Base-by-base conservation (phyloP, 2,329 filamentous ascomycete species). In the Sporothrix schenckii region DNA sequence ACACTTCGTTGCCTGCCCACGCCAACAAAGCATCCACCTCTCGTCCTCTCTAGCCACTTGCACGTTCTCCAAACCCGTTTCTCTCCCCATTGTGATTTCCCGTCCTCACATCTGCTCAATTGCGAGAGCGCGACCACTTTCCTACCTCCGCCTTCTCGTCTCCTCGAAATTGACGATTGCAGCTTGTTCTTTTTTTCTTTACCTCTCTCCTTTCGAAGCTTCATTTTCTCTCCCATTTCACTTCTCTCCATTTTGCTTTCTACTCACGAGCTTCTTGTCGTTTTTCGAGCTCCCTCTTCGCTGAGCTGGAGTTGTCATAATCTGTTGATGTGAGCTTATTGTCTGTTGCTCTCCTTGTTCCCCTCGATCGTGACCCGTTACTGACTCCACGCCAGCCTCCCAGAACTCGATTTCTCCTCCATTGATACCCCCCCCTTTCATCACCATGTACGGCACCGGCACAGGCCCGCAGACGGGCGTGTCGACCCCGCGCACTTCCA, bases 381-480 rank as follows among this genome's bases (percentile, higher is more conserved):
- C 66, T 65, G 24, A 66, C 63, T 4, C 49, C 30, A n/a, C 56
- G 27, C 53, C 66, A 69, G 24, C 41, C 65, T 54, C 27, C 53
- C 60, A 56, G 52, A 65, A n/a, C 39, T 27, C 16, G 27, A 49
- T 49, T 19, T 72, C 68, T 69, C 68, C 58, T 66, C 70, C 16
- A 41, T 73, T 71, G 72, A 73, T 69, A 71, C 76, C 78, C 77
- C 76, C 76, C 76, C 76, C 34, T 58, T 81, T 81, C 80, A 75
- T 76, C 78, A 76, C 77, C 81, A 97, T 97, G 93, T 96, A 95
- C 88, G 92, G 92, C 82, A 89, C 91, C 78, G 86, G 84, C 77
- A 92, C 90, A 72, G 92, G 91, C 83, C 89, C 92, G 73, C 94
- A 97, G 83, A 99, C 95, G 84, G 95, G 95, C 83, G 93, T 97